Evolutionary conservation across 495 filamentous ascomycete genomes (phyloP), one percentile per base, ranked within the genome.

Genomic region (Cryomyces minteri): DNA sequence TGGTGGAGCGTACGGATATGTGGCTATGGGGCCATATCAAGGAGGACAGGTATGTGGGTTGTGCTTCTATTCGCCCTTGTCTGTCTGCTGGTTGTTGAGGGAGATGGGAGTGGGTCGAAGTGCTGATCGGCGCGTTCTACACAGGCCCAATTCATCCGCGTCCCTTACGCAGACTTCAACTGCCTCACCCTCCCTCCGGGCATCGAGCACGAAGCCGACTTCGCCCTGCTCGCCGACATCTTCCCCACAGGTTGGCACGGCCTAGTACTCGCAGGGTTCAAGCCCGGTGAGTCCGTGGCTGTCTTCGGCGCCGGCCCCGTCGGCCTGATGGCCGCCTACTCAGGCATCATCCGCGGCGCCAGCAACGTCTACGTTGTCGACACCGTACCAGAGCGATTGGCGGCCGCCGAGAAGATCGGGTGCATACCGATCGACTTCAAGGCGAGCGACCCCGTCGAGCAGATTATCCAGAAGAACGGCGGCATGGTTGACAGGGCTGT

Each of bases 211-310:
- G 60, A 61, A 44, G 56, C 56, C 5, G 58, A 61, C 40, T 63
- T 61, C 40, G 46, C 51, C 3, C 41, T 61, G n/a, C 41, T 61
- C 38, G 52, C 54, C 42, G 72, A 78, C 49, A 74, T 78, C 44
- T 78, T 76, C 53, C 69, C 73, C 2, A 77, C 73, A 2, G 74
- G 71, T 32, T 78, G 74, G 73, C 70, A 74, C 45, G 72, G 69
- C 11, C 51, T 78, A 34, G 62, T 62, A 10, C 66, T 74, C 36
- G 66, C 67, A 7, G 68, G 70, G 12, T 77, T 77, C 59, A 40
- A 62, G 41, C 55, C 71, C 5, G 71, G 74, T 8, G 73, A 79
- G 41, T 66, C 54, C 28, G 65, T 76, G 30, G 73, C 70, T 0
- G 65, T 76, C 5, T 67, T 67, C 45, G 65, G 65, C 5, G 60